Evolutionary conservation across 2,329 filamentous ascomycete genomes (phyloP).

Genomic region (Venturia effusa): DNA sequence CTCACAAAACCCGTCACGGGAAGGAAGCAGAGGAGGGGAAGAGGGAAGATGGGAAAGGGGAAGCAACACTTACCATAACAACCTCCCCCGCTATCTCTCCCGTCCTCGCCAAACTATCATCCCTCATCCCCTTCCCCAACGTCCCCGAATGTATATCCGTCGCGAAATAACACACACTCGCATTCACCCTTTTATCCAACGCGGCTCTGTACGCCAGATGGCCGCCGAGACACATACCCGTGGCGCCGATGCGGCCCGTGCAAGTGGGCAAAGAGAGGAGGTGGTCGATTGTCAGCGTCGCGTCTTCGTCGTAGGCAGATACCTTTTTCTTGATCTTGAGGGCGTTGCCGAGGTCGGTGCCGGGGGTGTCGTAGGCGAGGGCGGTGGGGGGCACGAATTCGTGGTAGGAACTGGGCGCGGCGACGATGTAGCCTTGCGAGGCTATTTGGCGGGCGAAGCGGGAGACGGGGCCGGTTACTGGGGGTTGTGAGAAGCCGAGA

Average conservation of each 20-base stretch:
- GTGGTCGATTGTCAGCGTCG: slow-evolving; percentile 31
- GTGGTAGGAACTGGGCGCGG: slow-evolving; percentile 82
- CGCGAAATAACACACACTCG: slow-evolving; percentile 80
- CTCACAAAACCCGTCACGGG: too few species aligned
- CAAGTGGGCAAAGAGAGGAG: slow-evolving; percentile 38
- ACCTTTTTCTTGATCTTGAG: slow-evolving; percentile 82
- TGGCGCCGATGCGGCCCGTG: slow-evolving; percentile 67
- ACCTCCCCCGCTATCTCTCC: slow-evolving; percentile 65
- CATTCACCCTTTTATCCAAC: slow-evolving; percentile 65
- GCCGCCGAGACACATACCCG: slow-evolving; percentile 88
- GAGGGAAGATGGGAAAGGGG: background rate
- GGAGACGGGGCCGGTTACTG: slow-evolving; percentile 81
- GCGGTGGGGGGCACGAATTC: slow-evolving; percentile 82
- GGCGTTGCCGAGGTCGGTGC: slow-evolving; percentile 77
- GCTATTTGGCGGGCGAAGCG: slow-evolving; percentile 88
- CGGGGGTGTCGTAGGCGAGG: slow-evolving; percentile 73
- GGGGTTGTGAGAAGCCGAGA: background rate
- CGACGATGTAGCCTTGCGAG: slow-evolving; percentile 86
- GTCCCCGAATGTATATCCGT: slow-evolving; percentile 79
- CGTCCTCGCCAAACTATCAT: slow-evolving; percentile 51
- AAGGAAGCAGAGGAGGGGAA: too few species aligned
- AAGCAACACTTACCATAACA: slow-evolving; percentile 45
- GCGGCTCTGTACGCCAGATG: slow-evolving; percentile 68
- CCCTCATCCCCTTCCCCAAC: slow-evolving; percentile 56
- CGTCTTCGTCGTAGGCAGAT: slow-evolving; percentile 64